phyloP scores from a whole-genome alignment of 352 stramenopile genomes.

The Paralagenidium karlingii region DNA sequence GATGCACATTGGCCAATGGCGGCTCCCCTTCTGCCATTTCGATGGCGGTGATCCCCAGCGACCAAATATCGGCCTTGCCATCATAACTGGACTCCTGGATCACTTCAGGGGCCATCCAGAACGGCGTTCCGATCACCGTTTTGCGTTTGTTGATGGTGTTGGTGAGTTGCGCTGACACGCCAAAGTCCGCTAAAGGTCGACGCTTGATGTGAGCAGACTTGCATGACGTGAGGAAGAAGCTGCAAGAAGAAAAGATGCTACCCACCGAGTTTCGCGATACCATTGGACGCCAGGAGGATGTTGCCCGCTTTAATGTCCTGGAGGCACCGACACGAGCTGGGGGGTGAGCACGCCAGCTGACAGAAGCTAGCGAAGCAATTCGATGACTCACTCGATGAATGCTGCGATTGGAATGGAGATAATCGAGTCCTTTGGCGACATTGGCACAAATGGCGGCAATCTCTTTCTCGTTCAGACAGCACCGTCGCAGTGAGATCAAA shows the following conservation, averaged over 20 bases:
- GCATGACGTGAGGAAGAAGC: neutral
- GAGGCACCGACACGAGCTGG: too few species aligned
- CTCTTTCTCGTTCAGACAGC: constrained; percentile 40
- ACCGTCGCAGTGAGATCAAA: constrained; percentile 43
- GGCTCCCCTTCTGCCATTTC: constrained; percentile 81
- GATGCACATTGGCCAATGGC: constrained; percentile 77
- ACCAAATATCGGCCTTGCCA: constrained; percentile 74
- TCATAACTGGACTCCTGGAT: constrained; percentile 83
- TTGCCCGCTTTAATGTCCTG: constrained; percentile 85
- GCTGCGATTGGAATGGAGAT: constrained; percentile 63
- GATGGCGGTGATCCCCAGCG: constrained; percentile 82
- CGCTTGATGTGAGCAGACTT: neutral
- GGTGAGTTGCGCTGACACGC: constrained; percentile 82
- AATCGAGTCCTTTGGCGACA: constrained; percentile 51
- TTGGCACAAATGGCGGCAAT: constrained; percentile 64
- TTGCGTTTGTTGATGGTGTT: constrained; percentile 85
- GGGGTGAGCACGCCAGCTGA: neutral
- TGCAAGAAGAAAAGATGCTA: neutral
- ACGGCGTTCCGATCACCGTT: constrained; percentile 83
- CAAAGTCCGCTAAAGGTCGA: constrained; percentile 88
- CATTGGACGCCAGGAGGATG: constrained; percentile 55
- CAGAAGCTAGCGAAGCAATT: neutral
- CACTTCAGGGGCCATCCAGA: constrained; percentile 88
- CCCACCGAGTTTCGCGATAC: constrained; percentile 56
- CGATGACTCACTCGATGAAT: constrained; percentile 46